Percentiles rank a stretch among this genome's conserved stretches.
Evolutionary conservation across 371 early-diverging fungal species (phyloP).

Genomic region (Mucor plumbeus): DNA sequence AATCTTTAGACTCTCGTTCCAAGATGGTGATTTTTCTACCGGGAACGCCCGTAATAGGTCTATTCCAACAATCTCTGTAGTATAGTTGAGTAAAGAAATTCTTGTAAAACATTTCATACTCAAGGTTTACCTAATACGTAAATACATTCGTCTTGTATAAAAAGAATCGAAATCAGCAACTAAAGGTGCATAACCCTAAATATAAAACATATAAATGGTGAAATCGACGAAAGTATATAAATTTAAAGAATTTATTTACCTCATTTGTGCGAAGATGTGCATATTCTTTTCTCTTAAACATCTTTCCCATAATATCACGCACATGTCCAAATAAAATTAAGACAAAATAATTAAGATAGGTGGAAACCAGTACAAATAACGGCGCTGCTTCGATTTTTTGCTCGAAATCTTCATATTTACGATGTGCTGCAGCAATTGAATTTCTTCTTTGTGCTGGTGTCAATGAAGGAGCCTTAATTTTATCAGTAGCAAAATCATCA

Average conservation of each 20-base stretch:
- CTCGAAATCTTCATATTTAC: slow-evolving; percentile 49
- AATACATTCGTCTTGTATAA: slow-evolving; percentile 95
- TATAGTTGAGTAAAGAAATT: slow-evolving; percentile 59
- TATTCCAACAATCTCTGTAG: slow-evolving; percentile 69
- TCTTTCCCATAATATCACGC: slow-evolving; percentile 87
- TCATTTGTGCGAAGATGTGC: slow-evolving; percentile 72
- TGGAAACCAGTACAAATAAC: slow-evolving; percentile 83
- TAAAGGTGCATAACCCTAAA: slow-evolving; percentile 86
- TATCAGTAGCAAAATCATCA: slow-evolving; percentile 19
- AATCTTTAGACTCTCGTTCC: slow-evolving; percentile 36
- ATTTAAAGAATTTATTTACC: slow-evolving; percentile 35
- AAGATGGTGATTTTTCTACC: slow-evolving; percentile 33
- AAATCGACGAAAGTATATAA: background rate
- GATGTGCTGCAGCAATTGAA: slow-evolving; percentile 52
- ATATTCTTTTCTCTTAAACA: slow-evolving; percentile 74
- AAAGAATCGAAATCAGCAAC: slow-evolving; percentile 97
- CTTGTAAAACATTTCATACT: slow-evolving; percentile 77
- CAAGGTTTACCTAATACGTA: slow-evolving; percentile 75
- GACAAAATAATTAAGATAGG: slow-evolving; percentile 95
- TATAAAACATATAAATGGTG: background rate
- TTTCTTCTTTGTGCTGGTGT: slow-evolving; percentile 56
- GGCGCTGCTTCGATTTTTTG: slow-evolving; percentile 65
- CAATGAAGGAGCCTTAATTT: slow-evolving; percentile 20
- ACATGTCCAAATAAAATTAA: slow-evolving; percentile 94
- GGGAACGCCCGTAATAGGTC: slow-evolving; percentile 35